Evolutionary conservation across 225 moss, liverwort and hornwort species (phyloP).

Genomic region (Polytrichum commune): DNA sequence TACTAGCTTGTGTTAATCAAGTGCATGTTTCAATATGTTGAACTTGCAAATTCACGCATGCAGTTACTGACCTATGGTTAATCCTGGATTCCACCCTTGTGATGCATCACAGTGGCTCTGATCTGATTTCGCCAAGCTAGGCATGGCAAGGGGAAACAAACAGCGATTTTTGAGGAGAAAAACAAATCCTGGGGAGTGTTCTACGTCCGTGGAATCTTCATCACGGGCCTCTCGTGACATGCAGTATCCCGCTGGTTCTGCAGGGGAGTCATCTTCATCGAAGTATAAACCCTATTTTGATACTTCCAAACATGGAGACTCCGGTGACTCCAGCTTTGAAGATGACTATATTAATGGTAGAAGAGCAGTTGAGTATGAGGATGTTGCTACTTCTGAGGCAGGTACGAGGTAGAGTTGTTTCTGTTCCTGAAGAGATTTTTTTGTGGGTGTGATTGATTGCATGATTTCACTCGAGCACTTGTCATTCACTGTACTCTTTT

Average conservation of each 20-base stretch:
- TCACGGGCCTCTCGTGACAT: constrained; percentile 37
- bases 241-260: constrained; percentile 19
- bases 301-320: constrained; percentile 23
- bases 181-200: constrained; percentile 29
- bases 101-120: constrained; percentile 4
- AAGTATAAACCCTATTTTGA: constrained; percentile 9
- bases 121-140: constrained; percentile 19
- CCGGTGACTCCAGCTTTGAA: constrained; percentile 22
- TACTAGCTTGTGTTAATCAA: no score
- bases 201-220: constrained; percentile 55
- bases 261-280: constrained; percentile 11
- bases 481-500: no score
- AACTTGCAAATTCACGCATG: no score
- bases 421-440: no score
- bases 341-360: constrained; percentile 5
- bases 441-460: no score
- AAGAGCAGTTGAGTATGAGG: constrained; percentile 5
- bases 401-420: not conserved
- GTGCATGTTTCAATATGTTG: no score
- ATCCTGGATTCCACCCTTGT: no score
- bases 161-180: constrained; percentile 14
- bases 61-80: no score
- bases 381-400: constrained; percentile 11
- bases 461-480: no score
- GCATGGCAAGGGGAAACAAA: constrained; percentile 15